A percentile compares a stretch with the other conserved stretches of the same genome.
phyloP scores from a whole-genome alignment of 306 rosid genomes.

The Trichosanthes truncata region DNA sequence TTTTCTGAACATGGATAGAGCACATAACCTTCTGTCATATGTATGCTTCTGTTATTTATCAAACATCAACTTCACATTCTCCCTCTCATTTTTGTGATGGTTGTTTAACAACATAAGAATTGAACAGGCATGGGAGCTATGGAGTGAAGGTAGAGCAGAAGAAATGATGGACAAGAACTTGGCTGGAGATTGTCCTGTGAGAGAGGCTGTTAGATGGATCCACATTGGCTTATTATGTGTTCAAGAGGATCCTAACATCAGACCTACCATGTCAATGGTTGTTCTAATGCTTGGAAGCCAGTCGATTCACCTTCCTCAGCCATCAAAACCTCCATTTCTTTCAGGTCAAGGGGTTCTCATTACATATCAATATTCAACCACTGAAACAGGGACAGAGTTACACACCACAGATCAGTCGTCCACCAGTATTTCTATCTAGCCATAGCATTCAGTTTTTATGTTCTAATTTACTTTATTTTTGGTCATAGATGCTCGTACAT shows the following conservation, averaged over 20 bases:
- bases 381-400: not conserved
- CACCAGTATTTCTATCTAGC: not conserved
- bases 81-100: not conserved
- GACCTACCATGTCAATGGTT: slow-evolving; percentile 23
- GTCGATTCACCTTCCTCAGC: not conserved
- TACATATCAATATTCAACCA: not conserved
- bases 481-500: not conserved
- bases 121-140: slow-evolving; percentile 23
- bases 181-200: not conserved
- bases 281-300: slow-evolving; percentile 15
- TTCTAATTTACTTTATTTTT: not conserved
- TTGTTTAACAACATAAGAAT: not conserved
- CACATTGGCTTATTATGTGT: slow-evolving; percentile 23
- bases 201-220: slow-evolving; percentile 22
- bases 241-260: slow-evolving; percentile 15
- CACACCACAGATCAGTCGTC: not conserved
- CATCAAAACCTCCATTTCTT: not conserved
- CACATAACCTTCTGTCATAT: not conserved
- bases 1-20: not conserved
- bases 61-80: not conserved
- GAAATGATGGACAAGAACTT: slow-evolving; percentile 13
- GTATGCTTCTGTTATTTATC: not conserved
- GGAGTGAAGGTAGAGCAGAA: slow-evolving; percentile 12
- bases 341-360: not conserved
- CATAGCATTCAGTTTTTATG: not conserved